phyloP scores from a whole-genome alignment of 306 rosid genomes.

The Arachis hypogaea region DNA sequence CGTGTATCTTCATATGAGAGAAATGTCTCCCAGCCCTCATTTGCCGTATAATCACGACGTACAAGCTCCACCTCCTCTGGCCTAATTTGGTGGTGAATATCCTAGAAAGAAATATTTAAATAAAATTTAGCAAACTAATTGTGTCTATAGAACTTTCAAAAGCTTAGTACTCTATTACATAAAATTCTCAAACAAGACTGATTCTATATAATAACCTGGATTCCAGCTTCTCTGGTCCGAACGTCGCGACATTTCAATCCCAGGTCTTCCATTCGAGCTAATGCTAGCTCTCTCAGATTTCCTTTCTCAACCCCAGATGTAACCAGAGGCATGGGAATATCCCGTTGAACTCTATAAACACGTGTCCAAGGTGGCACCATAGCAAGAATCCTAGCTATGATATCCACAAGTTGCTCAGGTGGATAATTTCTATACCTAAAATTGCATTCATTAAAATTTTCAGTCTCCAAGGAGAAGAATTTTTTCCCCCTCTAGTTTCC shows the following conservation, averaged over 20 bases:
- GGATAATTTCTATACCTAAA: slow-evolving; percentile 96
- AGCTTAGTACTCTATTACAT: slow-evolving; percentile 5
- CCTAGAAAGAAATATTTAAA: slow-evolving; percentile 52
- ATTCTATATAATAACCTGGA: slow-evolving; percentile 63
- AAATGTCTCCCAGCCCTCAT: slow-evolving; percentile 99
- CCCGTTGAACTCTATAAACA: slow-evolving; percentile 98
- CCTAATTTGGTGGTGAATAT: slow-evolving; percentile 90
- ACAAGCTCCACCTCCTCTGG: slow-evolving; percentile 97
- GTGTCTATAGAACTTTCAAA: slow-evolving; percentile 20
- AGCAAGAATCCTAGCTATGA: slow-evolving; percentile 89
- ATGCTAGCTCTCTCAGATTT: slow-evolving; percentile 89
- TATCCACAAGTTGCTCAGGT: slow-evolving; percentile 98
- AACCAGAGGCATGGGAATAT: slow-evolving; percentile 98
- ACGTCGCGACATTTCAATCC: slow-evolving; percentile 98
- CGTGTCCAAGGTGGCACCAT: slow-evolving; percentile 99
- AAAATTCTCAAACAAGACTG: slow-evolving; percentile 25
- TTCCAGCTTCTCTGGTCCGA: slow-evolving; percentile 96
- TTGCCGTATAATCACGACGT: slow-evolving; percentile 90
- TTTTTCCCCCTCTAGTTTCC: background rate
- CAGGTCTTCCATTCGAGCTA: slow-evolving; percentile 97
- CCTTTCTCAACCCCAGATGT: slow-evolving; percentile 99
- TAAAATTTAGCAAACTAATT: background rate
- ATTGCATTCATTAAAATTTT: slow-evolving; percentile 33
- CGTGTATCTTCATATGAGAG: slow-evolving; percentile 89
- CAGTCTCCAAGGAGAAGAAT: background rate